Evolutionary conservation across 2,329 filamentous ascomycete genomes (phyloP), one percentile per base, ranked within the genome.

Genomic region (Ceratocystis ficicola): DNA sequence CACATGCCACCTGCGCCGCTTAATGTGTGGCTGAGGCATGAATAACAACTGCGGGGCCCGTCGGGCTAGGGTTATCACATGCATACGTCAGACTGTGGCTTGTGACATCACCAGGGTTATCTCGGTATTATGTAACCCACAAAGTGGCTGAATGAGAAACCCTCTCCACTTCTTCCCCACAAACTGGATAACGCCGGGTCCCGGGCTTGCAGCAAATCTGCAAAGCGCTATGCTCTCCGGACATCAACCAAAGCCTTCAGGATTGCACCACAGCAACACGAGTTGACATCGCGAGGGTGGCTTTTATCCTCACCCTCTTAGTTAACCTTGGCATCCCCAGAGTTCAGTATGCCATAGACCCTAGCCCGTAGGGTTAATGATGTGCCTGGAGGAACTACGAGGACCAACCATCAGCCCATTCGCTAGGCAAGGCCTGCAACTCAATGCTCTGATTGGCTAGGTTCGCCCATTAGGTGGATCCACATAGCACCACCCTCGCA

Each of bases 401-500:
- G 28, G 22, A 2, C 10, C 28, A 25, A 30, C 36, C 5, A 63
- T 66, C 65, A 66, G 65, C 59, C 65, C 65, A 66, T 41, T 57
- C 3, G n/a, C 17, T 12, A 17, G 22, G 46, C 28, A 44, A 44
- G 20, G 20, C 25, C 32, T 8, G n/a, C n/a, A 30, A 12, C 17
- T 8, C n/a, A 28, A 3, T 36, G 4, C 30, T 44, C 28, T 63
- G 28, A 59, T 66, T 66, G 65, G 59, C 22, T 52, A 22, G 20
- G 7, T 30, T 8, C 3, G 12, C 22, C n/a, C 12, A 10, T 20
- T 15, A 44, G 22, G 46, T 62, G 59, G 65, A 17, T 2, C 28
- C 20, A 6, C 20, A 66, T 62, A 61, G 55, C 44, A 66, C 65
- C 65, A 66, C 59, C 25, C 59, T 66, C 65, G 57, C 57, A 44